A percentile compares a stretch with the other conserved stretches of the same genome.
Evolutionary conservation across 225 moss, liverwort and hornwort genomes (phyloP).

Genomic region (Polytrichum formosum): DNA sequence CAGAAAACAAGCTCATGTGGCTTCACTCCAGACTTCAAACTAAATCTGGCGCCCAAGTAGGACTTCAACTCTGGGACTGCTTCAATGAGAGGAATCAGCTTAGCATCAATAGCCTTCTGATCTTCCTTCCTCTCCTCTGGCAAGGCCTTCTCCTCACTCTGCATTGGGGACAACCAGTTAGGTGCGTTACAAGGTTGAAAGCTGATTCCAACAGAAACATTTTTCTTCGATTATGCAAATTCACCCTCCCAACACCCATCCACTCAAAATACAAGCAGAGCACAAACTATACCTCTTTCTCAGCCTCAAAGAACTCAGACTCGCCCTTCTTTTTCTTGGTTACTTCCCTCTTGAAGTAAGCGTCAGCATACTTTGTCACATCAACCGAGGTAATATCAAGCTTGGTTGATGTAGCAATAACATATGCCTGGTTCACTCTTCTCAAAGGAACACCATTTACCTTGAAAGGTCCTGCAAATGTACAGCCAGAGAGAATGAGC

Average conservation of each 20-base stretch:
- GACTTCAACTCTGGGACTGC: conserved; percentile 46
- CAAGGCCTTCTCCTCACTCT: conserved; percentile 35
- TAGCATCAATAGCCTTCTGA: conserved; percentile 50
- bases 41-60: conserved; percentile 65
- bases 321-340: conserved; percentile 62
- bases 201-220: too few relatives aligned
- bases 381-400: conserved; percentile 45
- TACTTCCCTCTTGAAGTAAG: conserved; percentile 58
- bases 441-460: conserved; percentile 67
- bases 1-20: conserved; percentile 71
- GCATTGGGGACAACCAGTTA: conserved; percentile 3
- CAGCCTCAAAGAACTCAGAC: conserved; percentile 55
- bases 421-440: conserved; percentile 69
- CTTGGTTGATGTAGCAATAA: conserved; percentile 72
- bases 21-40: conserved; percentile 71
- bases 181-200: neutral
- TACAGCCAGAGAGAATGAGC: neutral
- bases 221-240: neutral
- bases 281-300: conserved; percentile 28
- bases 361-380: conserved; percentile 46
- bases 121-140: conserved; percentile 54
- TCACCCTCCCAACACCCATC: too few relatives aligned
- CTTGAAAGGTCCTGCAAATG: conserved; percentile 56
- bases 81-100: conserved; percentile 44
- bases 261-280: neutral